These are phyloP conservation scores for Hymenochaete sp. DNA, from an alignment of 1,284 basidiomycete species.

Conservation along the genomic window DNA sequence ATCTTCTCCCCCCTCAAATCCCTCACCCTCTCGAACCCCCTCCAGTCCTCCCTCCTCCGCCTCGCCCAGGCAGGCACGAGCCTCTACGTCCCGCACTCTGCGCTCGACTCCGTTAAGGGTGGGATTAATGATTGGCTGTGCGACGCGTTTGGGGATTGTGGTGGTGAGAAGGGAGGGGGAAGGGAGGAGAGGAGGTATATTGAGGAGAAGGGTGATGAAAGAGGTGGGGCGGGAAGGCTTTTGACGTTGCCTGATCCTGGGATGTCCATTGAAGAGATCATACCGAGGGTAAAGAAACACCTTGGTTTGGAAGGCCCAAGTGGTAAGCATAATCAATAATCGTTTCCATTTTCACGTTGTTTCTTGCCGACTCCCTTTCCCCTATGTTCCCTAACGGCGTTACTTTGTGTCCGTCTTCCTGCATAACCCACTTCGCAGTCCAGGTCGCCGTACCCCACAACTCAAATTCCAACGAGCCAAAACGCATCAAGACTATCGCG, in stretches of 20 bases:
- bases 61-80: slow-evolving; percentile 78
- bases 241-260: slow-evolving; percentile 49
- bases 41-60: slow-evolving; percentile 74
- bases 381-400: background rate
- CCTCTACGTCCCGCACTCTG: slow-evolving; percentile 83
- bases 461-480: slow-evolving; percentile 31
- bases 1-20: slow-evolving; percentile 80
- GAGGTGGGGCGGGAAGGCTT: slow-evolving; percentile 59
- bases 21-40: slow-evolving; percentile 68
- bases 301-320: slow-evolving; percentile 51
- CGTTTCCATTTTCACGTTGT: background rate
- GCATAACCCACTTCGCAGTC: background rate
- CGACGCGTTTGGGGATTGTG: slow-evolving; percentile 26
- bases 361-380: background rate
- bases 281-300: slow-evolving; percentile 59
- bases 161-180: slow-evolving; percentile 10
- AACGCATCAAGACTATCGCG: slow-evolving; percentile 51
- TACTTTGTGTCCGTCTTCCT: slow-evolving; percentile 1
- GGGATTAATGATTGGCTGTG: slow-evolving; percentile 86
- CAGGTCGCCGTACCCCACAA: slow-evolving; percentile 66
- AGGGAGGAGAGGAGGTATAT: background rate
- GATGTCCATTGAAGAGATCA: slow-evolving; percentile 48
- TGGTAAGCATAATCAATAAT: slow-evolving; percentile 29
- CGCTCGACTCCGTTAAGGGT: slow-evolving; percentile 71
- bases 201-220: slow-evolving; percentile 22